phyloP scores from a whole-genome alignment of 1,284 basidiomycete genomes.

The Ceratobasidium sp. region DNA sequence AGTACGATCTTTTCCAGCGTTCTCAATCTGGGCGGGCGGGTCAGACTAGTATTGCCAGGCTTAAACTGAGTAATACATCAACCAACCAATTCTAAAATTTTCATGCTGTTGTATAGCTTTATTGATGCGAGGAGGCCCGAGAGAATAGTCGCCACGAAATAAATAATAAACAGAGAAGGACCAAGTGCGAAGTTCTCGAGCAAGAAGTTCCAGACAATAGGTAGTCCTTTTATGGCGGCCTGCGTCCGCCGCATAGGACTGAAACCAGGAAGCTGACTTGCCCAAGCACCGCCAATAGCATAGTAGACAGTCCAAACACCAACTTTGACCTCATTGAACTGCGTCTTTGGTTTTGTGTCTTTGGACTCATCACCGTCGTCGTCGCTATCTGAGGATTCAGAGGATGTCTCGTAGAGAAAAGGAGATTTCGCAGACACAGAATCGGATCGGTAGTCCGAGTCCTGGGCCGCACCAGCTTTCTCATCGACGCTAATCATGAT shows the following conservation, averaged over 20 bases:
- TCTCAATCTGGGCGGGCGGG: constrained; percentile 1
- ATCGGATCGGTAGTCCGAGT: constrained; percentile 7
- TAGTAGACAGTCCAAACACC: constrained; percentile 38
- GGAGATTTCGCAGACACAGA: constrained; percentile 4
- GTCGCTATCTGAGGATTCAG: background rate
- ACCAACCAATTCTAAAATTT: constrained; percentile 31
- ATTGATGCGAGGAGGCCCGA: constrained; percentile 12
- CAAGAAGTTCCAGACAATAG: constrained; percentile 32
- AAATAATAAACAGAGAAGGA: constrained; percentile 9
- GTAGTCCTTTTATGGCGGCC: background rate
- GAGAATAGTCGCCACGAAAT: constrained; percentile 4
- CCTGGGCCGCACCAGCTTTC: background rate
- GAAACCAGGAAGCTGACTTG: background rate
- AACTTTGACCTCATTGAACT: constrained; percentile 7
- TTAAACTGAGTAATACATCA: background rate
- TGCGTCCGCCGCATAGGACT: background rate
- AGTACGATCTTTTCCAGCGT: background rate
- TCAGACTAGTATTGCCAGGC: background rate
- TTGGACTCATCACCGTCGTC: background rate
- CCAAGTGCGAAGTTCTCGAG: constrained; percentile 14
- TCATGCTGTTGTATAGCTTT: constrained; percentile 16
- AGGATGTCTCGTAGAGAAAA: background rate
- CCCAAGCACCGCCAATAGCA: background rate
- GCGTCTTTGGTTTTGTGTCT: background rate
- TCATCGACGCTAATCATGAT: background rate